Percentiles rank a stretch among this genome's conserved stretches.
Conservation (phyloP, 2,329 filamentous ascomycete species). For the Trichocomaceae sp. region DNA sequence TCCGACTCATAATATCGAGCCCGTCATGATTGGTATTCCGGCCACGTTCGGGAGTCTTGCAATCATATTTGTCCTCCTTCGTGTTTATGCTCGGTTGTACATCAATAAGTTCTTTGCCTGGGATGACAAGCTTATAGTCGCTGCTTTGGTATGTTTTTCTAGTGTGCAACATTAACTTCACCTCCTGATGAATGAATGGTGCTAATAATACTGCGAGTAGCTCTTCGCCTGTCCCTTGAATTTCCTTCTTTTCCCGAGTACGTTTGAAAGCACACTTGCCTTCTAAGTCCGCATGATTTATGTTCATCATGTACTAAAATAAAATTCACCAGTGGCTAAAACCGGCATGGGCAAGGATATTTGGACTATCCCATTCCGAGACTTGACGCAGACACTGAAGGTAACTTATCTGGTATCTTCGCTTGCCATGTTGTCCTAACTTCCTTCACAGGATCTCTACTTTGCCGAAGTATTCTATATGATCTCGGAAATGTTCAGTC, state of each 20-base stretch:
- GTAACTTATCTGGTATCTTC: neutral
- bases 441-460: conserved; percentile 13
- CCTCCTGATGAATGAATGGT: neutral
- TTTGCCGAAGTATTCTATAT: conserved; percentile 43
- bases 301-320: neutral
- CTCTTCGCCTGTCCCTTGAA: conserved; percentile 12
- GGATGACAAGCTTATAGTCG: conserved; percentile 11
- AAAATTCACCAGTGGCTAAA: conserved; percentile 26
- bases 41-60: conserved; percentile 10
- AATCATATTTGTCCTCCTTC: conserved; percentile 10
- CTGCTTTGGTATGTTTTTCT: conserved; percentile 4
- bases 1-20: conserved; percentile 9
- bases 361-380: conserved; percentile 39
- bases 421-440: neutral
- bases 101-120: conserved; percentile 14
- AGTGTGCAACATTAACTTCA: too few relatives aligned
- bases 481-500: conserved; percentile 41
- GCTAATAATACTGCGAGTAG: neutral
- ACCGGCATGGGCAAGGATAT: conserved; percentile 41
- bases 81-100: conserved; percentile 8
- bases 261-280: neutral
- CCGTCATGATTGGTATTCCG: conserved; percentile 9
- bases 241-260: conserved; percentile 12
- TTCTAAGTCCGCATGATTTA: neutral
- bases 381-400: conserved; percentile 30